Conservation (phyloP, 306 rosid genomes). For the Hippophae tibetana region DNA sequence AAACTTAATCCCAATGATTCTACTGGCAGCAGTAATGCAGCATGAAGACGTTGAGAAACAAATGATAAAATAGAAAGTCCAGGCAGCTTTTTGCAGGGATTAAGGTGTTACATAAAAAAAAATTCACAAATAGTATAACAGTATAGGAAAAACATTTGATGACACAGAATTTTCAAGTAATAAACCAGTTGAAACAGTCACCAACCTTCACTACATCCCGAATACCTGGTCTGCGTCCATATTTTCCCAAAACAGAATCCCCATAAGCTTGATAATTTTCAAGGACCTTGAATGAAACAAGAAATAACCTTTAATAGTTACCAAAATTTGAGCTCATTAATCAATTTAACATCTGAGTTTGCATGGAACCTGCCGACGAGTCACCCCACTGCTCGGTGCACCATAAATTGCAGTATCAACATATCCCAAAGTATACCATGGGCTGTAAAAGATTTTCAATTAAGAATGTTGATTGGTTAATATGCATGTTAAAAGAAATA, state of each 20-base stretch:
- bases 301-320: slow-evolving; percentile 8
- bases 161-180: background rate
- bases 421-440: slow-evolving; percentile 79
- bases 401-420: slow-evolving; percentile 80
- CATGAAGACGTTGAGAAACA: too few relatives aligned
- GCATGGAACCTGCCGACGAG: slow-evolving; percentile 82
- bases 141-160: too few relatives aligned
- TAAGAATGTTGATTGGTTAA: slow-evolving; percentile 19
- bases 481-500: slow-evolving; percentile 3
- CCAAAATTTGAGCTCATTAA: slow-evolving; percentile 14
- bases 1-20: too few relatives aligned
- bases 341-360: slow-evolving; percentile 27
- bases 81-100: too few relatives aligned
- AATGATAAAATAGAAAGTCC: too few relatives aligned
- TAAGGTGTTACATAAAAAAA: too few relatives aligned
- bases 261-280: slow-evolving; percentile 81
- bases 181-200: slow-evolving; percentile 1
- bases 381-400: slow-evolving; percentile 53
- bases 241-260: slow-evolving; percentile 59
- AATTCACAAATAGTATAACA: too few relatives aligned
- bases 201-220: slow-evolving; percentile 82
- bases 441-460: slow-evolving; percentile 36
- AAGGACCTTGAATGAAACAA: slow-evolving; percentile 39
- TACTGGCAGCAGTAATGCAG: too few relatives aligned
- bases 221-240: slow-evolving; percentile 62